These are phyloP conservation scores for Xylaria sp. DNA, from an alignment of 2,329 filamentous ascomycete genomes.

Conservation along the genomic window DNA sequence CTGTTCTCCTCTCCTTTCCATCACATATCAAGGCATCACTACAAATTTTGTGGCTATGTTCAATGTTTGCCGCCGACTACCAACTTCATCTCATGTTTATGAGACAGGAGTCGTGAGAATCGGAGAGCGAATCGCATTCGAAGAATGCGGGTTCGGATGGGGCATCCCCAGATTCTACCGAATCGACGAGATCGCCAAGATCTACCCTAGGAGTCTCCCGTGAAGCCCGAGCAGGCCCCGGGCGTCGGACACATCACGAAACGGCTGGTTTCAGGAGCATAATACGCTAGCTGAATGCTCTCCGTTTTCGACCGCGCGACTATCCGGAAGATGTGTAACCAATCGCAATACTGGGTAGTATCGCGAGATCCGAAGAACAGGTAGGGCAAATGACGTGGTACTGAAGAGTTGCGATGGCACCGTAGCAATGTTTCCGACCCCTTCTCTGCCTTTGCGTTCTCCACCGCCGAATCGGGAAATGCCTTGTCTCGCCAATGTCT, in stretches of 20 bases:
- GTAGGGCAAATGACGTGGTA: background rate
- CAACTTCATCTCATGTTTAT: slow-evolving; percentile 31
- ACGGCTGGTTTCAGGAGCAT: slow-evolving; percentile 28
- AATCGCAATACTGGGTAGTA: slow-evolving; percentile 16
- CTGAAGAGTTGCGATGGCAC: slow-evolving; percentile 2
- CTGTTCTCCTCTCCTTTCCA: slow-evolving; percentile 8
- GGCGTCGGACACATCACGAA: slow-evolving; percentile 11
- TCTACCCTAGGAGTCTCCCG: slow-evolving; percentile 12
- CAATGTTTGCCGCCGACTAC: slow-evolving; percentile 19
- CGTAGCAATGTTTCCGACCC: background rate
- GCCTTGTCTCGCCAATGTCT: background rate
- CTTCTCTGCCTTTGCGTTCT: background rate
- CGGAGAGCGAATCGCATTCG: slow-evolving; percentile 37
- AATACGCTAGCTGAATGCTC: background rate
- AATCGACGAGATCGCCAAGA: slow-evolving; percentile 26
- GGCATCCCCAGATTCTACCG: slow-evolving; percentile 5
- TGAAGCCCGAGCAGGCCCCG: background rate
- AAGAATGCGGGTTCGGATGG: background rate
- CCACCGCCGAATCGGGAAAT: background rate
- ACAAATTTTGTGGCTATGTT: slow-evolving; percentile 24
- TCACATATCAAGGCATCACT: background rate
- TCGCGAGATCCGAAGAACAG: slow-evolving; percentile 5
- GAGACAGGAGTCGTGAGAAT: slow-evolving; percentile 33
- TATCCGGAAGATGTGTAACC: background rate
- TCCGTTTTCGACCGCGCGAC: background rate